phyloP scores from a whole-genome alignment of 768 basidiomycete species.

The Tricholoma matsutake region DNA sequence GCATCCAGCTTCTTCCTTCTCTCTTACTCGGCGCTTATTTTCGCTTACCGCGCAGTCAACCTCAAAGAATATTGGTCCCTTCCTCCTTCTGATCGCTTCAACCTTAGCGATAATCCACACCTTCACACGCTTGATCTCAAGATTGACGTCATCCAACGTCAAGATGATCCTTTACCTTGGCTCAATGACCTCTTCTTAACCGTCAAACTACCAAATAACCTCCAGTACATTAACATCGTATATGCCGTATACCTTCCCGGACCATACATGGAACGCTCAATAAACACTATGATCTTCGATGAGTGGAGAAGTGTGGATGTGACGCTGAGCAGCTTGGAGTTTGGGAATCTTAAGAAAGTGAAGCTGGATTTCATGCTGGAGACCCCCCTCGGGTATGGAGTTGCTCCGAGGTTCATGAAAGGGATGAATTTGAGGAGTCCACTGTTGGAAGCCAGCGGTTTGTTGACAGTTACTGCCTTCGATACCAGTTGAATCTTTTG shows the following conservation, averaged over 20 bases:
- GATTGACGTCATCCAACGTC: conserved; percentile 25
- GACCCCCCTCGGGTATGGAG: conserved; percentile 26
- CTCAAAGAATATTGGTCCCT: conserved; percentile 20
- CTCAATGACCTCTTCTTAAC: conserved; percentile 22
- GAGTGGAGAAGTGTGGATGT: conserved; percentile 25
- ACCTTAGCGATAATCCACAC: conserved; percentile 22
- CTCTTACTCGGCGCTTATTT: neutral
- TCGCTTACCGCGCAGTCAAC: neutral
- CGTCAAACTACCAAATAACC: conserved; percentile 14
- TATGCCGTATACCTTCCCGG: conserved; percentile 27
- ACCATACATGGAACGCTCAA: conserved; percentile 28
- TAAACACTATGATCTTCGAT: conserved; percentile 23
- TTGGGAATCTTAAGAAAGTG: conserved; percentile 20
- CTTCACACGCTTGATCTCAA: conserved; percentile 21
- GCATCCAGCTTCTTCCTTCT: neutral
- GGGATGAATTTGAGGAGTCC: conserved; percentile 27
- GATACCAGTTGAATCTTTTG: conserved; percentile 21
- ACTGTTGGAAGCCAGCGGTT: conserved; percentile 17
- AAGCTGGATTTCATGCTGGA: conserved; percentile 28
- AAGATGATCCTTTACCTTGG: conserved; percentile 29
- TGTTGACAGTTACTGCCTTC: conserved; percentile 22
- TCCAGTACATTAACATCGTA: conserved; percentile 18
- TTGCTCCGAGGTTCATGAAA: conserved; percentile 29
- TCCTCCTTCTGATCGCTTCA: conserved; percentile 16
- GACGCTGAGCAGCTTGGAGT: conserved; percentile 20